phyloP scores from a whole-genome alignment of 441 rosid species.

The Adansonia madagascariensis region DNA sequence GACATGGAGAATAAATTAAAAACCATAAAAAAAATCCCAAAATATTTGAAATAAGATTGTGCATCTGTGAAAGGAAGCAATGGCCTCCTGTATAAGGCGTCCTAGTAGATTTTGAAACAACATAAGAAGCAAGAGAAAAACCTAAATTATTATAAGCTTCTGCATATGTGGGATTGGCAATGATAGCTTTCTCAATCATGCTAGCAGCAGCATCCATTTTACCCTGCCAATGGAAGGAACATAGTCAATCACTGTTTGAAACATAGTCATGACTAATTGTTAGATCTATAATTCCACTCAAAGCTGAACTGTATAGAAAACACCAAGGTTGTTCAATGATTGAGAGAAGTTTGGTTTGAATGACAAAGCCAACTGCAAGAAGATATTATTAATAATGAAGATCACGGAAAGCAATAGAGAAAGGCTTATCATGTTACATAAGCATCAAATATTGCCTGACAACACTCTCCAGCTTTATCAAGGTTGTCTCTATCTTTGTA shows the following conservation, averaged over 20 bases:
- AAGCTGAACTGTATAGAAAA: constrained; percentile 98
- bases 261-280: constrained; percentile 16
- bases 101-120: neutral
- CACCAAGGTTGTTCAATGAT: constrained; percentile 97
- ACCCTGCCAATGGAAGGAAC: constrained; percentile 58
- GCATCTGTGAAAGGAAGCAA: neutral
- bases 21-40: neutral
- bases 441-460: constrained; percentile 61
- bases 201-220: constrained; percentile 98
- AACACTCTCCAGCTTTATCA: constrained; percentile 98
- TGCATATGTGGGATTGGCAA: constrained; percentile 91
- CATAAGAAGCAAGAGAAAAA: constrained; percentile 36
- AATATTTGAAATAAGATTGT: neutral
- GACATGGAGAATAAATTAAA: constrained; percentile 25
- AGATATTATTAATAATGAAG: constrained; percentile 1
- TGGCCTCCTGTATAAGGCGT: neutral
- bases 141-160: constrained; percentile 98
- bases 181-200: constrained; percentile 97
- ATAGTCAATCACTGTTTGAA: constrained; percentile 23
- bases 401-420: constrained; percentile 15
- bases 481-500: constrained; percentile 98
- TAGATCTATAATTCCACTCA: constrained; percentile 29
- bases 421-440: constrained; percentile 29
- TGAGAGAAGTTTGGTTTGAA: constrained; percentile 96
- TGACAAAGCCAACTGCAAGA: constrained; percentile 85